Conservation (phyloP, 2,329 filamentous ascomycete species). For the Ophiocordyceps camponoti-saundersi region DNA sequence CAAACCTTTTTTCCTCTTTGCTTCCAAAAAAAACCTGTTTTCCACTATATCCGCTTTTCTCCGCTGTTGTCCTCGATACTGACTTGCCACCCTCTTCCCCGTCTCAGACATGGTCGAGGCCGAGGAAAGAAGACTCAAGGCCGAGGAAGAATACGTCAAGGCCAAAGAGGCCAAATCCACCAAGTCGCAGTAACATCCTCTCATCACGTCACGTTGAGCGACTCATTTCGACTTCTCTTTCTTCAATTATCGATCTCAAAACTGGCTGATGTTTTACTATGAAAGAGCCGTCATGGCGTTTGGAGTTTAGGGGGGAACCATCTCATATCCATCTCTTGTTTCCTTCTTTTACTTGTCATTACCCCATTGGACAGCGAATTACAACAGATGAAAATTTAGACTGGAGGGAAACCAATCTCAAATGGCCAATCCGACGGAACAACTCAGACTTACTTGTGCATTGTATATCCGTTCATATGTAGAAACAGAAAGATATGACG, state of each 20-base stretch:
- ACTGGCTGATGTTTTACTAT: no score
- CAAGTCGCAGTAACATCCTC: neutral
- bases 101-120: constrained; percentile 61
- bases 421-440: no score
- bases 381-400: no score
- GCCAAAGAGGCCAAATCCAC: constrained; percentile 15
- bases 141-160: constrained; percentile 16
- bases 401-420: no score
- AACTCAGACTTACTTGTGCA: no score
- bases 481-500: neutral
- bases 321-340: neutral
- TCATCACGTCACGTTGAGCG: neutral
- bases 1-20: no score
- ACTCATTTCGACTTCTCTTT: neutral
- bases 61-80: neutral
- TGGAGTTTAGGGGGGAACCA: no score
- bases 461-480: no score
- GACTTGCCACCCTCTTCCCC: neutral
- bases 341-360: neutral
- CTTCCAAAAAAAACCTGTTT: neutral
- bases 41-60: neutral
- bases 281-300: no score
- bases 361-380: no score
- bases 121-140: constrained; percentile 46
- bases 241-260: neutral